phyloP scores from a whole-genome alignment of 805 yeast genomes.

The Wickerhamomyces silvicola region DNA sequence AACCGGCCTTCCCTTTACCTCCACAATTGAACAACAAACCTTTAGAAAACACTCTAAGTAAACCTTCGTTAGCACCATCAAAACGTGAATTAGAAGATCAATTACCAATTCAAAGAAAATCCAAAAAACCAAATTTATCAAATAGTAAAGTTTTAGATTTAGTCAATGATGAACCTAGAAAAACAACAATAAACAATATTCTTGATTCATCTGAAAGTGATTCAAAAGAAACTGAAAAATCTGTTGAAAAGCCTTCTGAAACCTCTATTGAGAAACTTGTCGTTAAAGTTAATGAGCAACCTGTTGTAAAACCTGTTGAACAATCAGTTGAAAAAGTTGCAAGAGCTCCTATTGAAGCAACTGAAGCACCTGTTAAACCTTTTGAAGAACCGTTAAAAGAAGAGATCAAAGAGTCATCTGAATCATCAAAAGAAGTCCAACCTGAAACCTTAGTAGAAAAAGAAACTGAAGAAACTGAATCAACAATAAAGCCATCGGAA shows the following conservation, averaged over 20 bases:
- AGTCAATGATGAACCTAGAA: slow-evolving; percentile 1
- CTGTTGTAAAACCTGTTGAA: too few species aligned
- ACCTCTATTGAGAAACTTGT: not conserved
- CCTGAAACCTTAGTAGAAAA: slow-evolving; percentile 2
- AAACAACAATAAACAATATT: not conserved
- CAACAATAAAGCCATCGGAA: slow-evolving; percentile 1
- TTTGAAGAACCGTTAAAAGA: not conserved
- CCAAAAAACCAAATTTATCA: slow-evolving; percentile 2
- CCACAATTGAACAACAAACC: slow-evolving; percentile 22
- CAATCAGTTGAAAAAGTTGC: too few species aligned
- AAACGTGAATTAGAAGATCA: slow-evolving; percentile 4
- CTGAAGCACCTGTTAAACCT: too few species aligned
- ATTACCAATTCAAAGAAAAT: slow-evolving; percentile 1
- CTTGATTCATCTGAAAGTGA: too few species aligned
- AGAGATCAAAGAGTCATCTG: slow-evolving; percentile 3
- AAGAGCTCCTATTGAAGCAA: too few species aligned
- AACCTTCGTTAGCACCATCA: slow-evolving; percentile 17
- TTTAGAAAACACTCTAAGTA: slow-evolving; percentile 20
- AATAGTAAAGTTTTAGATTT: too few species aligned
- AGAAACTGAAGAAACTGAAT: slow-evolving; percentile 4
- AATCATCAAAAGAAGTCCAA: not conserved
- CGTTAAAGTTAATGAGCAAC: too few species aligned
- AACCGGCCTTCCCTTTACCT: slow-evolving; percentile 9
- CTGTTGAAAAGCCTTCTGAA: not conserved
- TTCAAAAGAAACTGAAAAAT: not conserved